Percentiles rank a stretch among this genome's conserved stretches.
phyloP scores from a whole-genome alignment of 352 stramenopile genomes.

The Pythium chondricola region DNA sequence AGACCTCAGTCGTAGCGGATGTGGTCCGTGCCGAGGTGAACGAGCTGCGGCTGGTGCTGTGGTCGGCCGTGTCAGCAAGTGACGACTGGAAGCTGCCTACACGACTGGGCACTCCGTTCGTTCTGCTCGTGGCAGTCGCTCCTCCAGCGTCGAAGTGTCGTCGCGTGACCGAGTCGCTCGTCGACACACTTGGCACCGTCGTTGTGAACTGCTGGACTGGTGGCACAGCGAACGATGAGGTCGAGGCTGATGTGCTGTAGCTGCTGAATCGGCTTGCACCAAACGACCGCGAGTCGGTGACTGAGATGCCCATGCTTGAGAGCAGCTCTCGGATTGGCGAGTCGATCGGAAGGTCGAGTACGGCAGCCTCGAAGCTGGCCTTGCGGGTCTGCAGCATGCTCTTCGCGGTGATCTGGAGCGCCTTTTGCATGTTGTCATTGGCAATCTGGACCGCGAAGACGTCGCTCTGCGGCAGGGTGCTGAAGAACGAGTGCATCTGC shows the following conservation, averaged over 20 bases:
- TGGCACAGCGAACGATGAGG: slow-evolving; percentile 4
- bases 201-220: slow-evolving; percentile 8
- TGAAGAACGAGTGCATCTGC: slow-evolving; percentile 86
- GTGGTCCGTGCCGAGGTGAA: no score
- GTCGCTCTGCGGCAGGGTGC: slow-evolving; percentile 54
- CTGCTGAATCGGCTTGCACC: slow-evolving; percentile 13
- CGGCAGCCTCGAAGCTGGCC: slow-evolving; percentile 44
- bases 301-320: slow-evolving; percentile 27
- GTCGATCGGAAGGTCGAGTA: slow-evolving; percentile 33
- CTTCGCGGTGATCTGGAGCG: slow-evolving; percentile 59
- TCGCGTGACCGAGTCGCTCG: slow-evolving; percentile 31
- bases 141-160: slow-evolving; percentile 48
- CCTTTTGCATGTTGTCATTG: slow-evolving; percentile 69
- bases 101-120: slow-evolving; percentile 2
- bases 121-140: no score
- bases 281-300: no score
- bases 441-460: slow-evolving; percentile 67
- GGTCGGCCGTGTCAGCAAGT: no score
- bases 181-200: not conserved
- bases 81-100: slow-evolving; percentile 22
- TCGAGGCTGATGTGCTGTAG: slow-evolving; percentile 14
- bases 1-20: no score
- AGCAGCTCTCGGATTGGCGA: slow-evolving; percentile 28
- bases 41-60: slow-evolving; percentile 14
- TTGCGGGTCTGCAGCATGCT: slow-evolving; percentile 47